Evolutionary conservation across 2,329 filamentous ascomycete genomes (phyloP).

Genomic region (Pyrenophora graminea): DNA sequence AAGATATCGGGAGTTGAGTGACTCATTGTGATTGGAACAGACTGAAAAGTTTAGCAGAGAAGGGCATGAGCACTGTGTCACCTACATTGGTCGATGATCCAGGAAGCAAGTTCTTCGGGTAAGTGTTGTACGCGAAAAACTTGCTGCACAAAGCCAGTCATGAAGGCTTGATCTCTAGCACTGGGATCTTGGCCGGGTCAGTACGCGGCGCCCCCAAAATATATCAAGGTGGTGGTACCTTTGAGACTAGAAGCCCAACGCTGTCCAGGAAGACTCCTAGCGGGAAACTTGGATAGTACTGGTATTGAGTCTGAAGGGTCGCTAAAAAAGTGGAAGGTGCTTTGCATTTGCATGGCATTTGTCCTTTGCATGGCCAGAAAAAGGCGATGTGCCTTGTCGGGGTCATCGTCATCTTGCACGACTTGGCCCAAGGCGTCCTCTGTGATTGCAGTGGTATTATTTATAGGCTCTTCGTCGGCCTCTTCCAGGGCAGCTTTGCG

Average conservation of each 20-base stretch:
- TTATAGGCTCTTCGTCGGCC: constrained; percentile 15
- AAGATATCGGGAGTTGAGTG: constrained; percentile 44
- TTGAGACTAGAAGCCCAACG: constrained; percentile 41
- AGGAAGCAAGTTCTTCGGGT: constrained; percentile 46
- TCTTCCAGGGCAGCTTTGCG: constrained; percentile 34
- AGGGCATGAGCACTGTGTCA: neutral
- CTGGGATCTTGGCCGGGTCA: constrained; percentile 23
- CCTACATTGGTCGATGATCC: constrained; percentile 50
- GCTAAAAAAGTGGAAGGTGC: constrained; percentile 61
- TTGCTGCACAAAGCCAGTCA: constrained; percentile 48
- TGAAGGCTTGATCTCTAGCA: constrained; percentile 47
- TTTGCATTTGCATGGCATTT: constrained; percentile 60
- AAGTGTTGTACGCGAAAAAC: constrained; percentile 45
- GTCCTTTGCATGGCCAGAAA: constrained; percentile 64
- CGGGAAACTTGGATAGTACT: neutral
- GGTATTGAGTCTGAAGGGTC: constrained; percentile 10
- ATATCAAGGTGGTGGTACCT: constrained; percentile 20
- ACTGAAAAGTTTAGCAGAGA: constrained; percentile 31
- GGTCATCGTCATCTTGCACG: constrained; percentile 71
- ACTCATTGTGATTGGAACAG: constrained; percentile 36
- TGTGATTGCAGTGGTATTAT: constrained; percentile 15
- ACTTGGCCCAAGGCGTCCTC: constrained; percentile 34
- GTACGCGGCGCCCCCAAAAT: neutral
- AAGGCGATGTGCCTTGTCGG: constrained; percentile 63
- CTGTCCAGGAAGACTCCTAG: constrained; percentile 35